Percentiles rank a stretch among this genome's conserved stretches.
phyloP scores from a whole-genome alignment of 768 basidiomycete genomes.

The Amanita pseudoporphyria region DNA sequence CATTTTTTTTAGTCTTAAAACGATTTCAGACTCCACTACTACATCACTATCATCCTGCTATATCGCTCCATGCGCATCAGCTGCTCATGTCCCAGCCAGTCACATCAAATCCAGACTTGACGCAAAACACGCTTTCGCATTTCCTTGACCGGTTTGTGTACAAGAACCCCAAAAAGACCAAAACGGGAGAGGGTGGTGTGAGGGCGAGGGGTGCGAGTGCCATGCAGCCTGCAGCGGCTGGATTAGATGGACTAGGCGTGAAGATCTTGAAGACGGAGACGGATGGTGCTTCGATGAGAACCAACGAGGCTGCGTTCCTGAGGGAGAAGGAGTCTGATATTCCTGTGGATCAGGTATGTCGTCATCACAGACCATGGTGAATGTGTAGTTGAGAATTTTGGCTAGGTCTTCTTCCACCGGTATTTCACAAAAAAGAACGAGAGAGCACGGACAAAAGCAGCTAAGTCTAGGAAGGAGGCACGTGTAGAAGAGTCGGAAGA shows the following conservation, averaged over 20 bases:
- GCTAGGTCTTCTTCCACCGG: conserved; percentile 81
- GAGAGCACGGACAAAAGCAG: conserved; percentile 35
- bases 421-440: conserved; percentile 72
- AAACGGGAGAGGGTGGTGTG: conserved; percentile 20
- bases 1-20: neutral
- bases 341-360: conserved; percentile 75
- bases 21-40: conserved; percentile 58
- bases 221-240: conserved; percentile 88
- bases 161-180: conserved; percentile 81
- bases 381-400: neutral
- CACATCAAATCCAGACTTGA: conserved; percentile 79
- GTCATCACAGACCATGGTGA: neutral
- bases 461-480: conserved; percentile 27
- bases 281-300: conserved; percentile 28
- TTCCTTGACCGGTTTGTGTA: conserved; percentile 98
- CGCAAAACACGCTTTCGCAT: conserved; percentile 86
- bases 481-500: conserved; percentile 29
- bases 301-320: conserved; percentile 76
- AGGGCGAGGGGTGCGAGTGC: conserved; percentile 72
- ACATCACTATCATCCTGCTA: conserved; percentile 83
- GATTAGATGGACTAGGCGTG: conserved; percentile 52
- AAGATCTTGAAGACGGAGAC: conserved; percentile 61
- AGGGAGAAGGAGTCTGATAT: conserved; percentile 59
- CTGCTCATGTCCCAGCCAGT: conserved; percentile 64
- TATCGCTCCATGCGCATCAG: conserved; percentile 80